phyloP scores from a whole-genome alignment of 345 rosid genomes.

The Hibiscus tridactylites region DNA sequence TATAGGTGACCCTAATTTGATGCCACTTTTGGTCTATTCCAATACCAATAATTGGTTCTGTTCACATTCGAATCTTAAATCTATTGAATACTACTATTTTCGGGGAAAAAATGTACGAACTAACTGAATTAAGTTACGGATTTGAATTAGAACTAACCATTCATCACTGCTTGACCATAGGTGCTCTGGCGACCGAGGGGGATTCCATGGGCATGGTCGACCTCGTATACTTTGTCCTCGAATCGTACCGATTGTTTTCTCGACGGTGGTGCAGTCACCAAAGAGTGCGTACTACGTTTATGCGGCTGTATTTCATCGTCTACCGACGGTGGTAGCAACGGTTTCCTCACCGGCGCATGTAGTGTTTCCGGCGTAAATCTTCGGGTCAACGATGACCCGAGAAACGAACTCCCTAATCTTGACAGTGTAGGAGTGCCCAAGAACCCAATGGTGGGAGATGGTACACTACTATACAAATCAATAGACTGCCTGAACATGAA shows the following conservation, averaged over 20 bases:
- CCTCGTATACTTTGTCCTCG: constrained; percentile 32
- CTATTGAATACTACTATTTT: too few species aligned
- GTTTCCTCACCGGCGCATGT: constrained; percentile 34
- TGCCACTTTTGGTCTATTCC: background rate
- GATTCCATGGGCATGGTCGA: constrained; percentile 46
- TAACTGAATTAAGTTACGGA: background rate
- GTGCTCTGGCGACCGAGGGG: constrained; percentile 47
- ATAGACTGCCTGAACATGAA: constrained; percentile 66
- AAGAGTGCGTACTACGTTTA: constrained; percentile 37
- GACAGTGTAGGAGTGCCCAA: constrained; percentile 53
- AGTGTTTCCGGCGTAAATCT: constrained; percentile 57
- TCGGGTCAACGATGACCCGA: constrained; percentile 48
- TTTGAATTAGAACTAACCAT: constrained; percentile 38
- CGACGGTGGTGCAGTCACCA: constrained; percentile 36
- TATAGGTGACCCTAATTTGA: background rate
- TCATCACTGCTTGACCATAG: constrained; percentile 69
- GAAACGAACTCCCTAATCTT: constrained; percentile 59
- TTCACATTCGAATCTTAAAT: too few species aligned
- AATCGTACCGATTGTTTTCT: constrained; percentile 27
- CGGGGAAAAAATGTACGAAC: background rate
- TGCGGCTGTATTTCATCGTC: constrained; percentile 26
- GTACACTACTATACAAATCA: constrained; percentile 74
- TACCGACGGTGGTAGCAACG: constrained; percentile 33
- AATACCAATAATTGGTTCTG: too few species aligned
- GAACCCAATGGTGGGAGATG: constrained; percentile 63